Percentiles rank a stretch among this genome's conserved stretches.
Conservation (phyloP, 495 filamentous ascomycete genomes). For the Halenospora varia region DNA sequence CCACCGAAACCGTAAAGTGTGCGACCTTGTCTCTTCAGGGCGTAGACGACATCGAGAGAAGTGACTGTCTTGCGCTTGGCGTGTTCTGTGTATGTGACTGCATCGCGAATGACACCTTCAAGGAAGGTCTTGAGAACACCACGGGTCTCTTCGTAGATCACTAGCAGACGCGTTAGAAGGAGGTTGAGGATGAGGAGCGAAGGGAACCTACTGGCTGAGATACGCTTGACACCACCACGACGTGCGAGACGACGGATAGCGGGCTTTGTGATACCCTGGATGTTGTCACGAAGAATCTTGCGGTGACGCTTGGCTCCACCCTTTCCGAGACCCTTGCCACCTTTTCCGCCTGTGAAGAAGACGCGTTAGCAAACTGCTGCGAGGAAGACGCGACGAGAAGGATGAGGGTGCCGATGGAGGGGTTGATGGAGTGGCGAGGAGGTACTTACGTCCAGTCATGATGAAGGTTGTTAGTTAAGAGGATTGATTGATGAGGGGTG, state of each 20-base stretch:
- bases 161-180: slow-evolving; percentile 33
- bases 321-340: slow-evolving; percentile 93
- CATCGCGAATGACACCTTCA: slow-evolving; percentile 98
- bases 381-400: slow-evolving; percentile 1
- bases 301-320: slow-evolving; percentile 89
- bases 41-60: slow-evolving; percentile 92
- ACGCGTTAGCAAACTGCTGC: slow-evolving; percentile 20
- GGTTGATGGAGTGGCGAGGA: background rate
- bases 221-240: slow-evolving; percentile 99
- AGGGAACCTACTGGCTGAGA: slow-evolving; percentile 64
- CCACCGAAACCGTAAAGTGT: slow-evolving; percentile 98
- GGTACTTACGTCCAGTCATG: slow-evolving; percentile 29
- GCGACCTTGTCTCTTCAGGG: slow-evolving; percentile 89
- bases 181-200: background rate
- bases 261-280: slow-evolving; percentile 99
- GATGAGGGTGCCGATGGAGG: background rate
- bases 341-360: slow-evolving; percentile 71
- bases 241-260: slow-evolving; percentile 99
- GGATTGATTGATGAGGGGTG: slow-evolving; percentile 7
- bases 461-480: slow-evolving; percentile 11
- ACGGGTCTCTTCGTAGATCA: slow-evolving; percentile 99
- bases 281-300: slow-evolving; percentile 99
- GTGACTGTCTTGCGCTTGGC: slow-evolving; percentile 83
- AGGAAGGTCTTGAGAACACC: slow-evolving; percentile 99
- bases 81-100: slow-evolving; percentile 73